Conservation (phyloP, 2,329 filamentous ascomycete species). For the Cytospora paraplurivora region DNA sequence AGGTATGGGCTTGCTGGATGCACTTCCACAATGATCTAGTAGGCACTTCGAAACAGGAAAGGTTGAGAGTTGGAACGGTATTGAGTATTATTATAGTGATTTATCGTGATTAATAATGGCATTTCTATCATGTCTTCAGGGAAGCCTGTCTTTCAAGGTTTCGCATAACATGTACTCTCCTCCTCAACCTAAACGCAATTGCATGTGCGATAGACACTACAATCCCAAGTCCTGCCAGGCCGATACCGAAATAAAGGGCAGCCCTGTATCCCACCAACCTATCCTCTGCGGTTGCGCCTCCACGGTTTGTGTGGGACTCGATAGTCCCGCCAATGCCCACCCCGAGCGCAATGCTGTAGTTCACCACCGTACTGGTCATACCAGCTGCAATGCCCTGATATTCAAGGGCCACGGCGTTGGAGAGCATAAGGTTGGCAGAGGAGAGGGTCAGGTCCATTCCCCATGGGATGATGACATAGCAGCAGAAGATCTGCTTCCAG, state of each 20-base stretch:
- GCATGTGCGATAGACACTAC: constrained; percentile 17
- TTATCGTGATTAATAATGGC: too few species aligned
- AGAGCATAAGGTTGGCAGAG: constrained; percentile 52
- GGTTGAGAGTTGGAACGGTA: too few species aligned
- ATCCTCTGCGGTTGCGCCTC: constrained; percentile 27
- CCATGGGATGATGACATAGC: constrained; percentile 48
- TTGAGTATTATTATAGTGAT: too few species aligned
- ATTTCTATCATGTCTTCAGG: too few species aligned
- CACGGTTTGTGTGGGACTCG: constrained; percentile 44
- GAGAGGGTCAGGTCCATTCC: constrained; percentile 60
- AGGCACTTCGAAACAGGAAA: too few species aligned
- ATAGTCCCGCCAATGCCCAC: constrained; percentile 58
- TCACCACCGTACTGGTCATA: constrained; percentile 57
- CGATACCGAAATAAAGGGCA: constrained; percentile 29
- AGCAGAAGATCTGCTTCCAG: constrained; percentile 55
- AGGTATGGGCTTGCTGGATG: too few species aligned
- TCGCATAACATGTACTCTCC: too few species aligned
- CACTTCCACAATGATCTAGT: too few species aligned
- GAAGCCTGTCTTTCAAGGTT: too few species aligned
- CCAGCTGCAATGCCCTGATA: constrained; percentile 39
- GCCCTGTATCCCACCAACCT: constrained; percentile 28
- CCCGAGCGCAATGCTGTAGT: constrained; percentile 57
- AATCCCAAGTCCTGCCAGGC: constrained; percentile 29
- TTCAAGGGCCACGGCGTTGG: constrained; percentile 39
- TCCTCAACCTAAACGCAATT: too few species aligned